phyloP scores from a whole-genome alignment of 2,329 filamentous ascomycete genomes.

The Coniosporium tulheliwenetii region DNA sequence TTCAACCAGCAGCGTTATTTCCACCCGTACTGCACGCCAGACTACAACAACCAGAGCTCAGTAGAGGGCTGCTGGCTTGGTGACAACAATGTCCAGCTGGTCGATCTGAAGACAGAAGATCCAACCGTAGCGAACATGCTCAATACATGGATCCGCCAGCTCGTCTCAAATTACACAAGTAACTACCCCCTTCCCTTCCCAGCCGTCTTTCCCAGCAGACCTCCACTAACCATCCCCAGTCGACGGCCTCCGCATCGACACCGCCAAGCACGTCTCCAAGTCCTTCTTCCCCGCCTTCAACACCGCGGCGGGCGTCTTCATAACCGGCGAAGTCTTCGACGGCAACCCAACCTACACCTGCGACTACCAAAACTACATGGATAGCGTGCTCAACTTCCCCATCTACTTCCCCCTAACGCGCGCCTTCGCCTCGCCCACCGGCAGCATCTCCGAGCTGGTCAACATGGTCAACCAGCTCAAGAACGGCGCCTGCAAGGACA shows the following conservation, averaged over 20 bases:
- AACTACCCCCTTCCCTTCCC: background rate
- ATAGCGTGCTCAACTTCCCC: constrained; percentile 32
- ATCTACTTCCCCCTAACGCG: constrained; percentile 22
- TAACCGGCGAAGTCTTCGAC: constrained; percentile 30
- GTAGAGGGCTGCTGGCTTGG: constrained; percentile 38
- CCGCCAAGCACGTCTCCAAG: constrained; percentile 28
- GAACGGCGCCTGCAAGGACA: constrained; percentile 17
- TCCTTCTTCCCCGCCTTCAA: constrained; percentile 24
- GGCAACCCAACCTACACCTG: constrained; percentile 21
- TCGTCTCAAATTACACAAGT: constrained; percentile 43
- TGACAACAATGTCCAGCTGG: constrained; percentile 39
- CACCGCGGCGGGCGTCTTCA: constrained; percentile 22
- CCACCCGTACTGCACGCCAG: constrained; percentile 40
- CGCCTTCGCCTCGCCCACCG: constrained; percentile 18
- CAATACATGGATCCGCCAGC: constrained; percentile 41
- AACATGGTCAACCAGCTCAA: constrained; percentile 16
- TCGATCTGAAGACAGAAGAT: constrained; percentile 44
- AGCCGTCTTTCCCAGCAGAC: too few species aligned
- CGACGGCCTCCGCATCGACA: constrained; percentile 38
- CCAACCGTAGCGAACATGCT: constrained; percentile 33
- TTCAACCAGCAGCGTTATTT: constrained; percentile 44
- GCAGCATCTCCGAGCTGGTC: constrained; percentile 22
- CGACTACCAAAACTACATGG: constrained; percentile 25
- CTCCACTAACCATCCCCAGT: constrained; percentile 11
- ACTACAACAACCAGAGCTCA: constrained; percentile 33